phyloP scores from a whole-genome alignment of 768 basidiomycete genomes.

The Mycena belliarum region DNA sequence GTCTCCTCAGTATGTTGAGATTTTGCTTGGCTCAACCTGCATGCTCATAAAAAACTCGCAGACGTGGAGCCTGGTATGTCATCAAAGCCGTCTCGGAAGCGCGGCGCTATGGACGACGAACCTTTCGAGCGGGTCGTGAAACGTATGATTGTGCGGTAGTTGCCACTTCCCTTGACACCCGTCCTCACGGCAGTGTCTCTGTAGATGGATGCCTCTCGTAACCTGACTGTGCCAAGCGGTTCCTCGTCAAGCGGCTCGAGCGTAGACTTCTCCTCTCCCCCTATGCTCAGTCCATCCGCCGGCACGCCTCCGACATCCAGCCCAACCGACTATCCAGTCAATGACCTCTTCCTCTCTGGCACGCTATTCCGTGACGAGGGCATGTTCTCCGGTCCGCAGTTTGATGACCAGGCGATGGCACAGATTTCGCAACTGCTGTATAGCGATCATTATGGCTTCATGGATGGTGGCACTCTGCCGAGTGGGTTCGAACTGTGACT shows the following conservation, averaged over 20 bases:
- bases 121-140: slow-evolving; percentile 28
- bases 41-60: not conserved
- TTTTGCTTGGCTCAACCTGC: not conserved
- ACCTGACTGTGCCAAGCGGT: not conserved
- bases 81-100: slow-evolving; percentile 20
- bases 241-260: not conserved
- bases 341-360: slow-evolving; percentile 11
- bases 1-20: slow-evolving; percentile 22
- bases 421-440: slow-evolving; percentile 12
- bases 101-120: slow-evolving; percentile 20
- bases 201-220: slow-evolving; percentile 11
- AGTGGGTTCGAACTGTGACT: not conserved
- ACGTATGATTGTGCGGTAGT: slow-evolving; percentile 25
- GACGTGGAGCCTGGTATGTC: slow-evolving; percentile 14
- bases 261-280: not conserved
- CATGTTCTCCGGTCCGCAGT: slow-evolving; percentile 8
- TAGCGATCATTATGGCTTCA: slow-evolving; percentile 7
- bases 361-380: slow-evolving; percentile 10
- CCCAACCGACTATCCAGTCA: not conserved
- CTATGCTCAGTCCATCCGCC: not conserved
- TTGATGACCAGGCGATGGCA: slow-evolving; percentile 13
- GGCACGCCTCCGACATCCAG: not conserved
- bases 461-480: not conserved
- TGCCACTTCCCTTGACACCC: not conserved
- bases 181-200: not conserved